Percentiles rank a stretch among this genome's conserved stretches.
Evolutionary conservation across 2,329 filamentous ascomycete species (phyloP).

Genomic region (Pseudonectria buxi): DNA sequence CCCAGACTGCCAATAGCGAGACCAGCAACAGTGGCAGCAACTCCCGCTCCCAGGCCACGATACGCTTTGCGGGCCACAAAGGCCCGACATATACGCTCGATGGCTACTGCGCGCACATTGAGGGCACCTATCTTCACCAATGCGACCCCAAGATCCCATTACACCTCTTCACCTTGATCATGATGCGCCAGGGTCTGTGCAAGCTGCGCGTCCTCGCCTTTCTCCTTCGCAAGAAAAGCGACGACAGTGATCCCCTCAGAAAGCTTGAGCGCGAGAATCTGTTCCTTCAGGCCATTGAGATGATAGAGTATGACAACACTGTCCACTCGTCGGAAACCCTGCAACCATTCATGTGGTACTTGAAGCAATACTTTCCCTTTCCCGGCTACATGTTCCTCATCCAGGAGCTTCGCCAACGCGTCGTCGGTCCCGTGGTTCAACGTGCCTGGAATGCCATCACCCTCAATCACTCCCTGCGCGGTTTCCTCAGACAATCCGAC

Average conservation of each 20-base stretch:
- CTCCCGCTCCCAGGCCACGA: conserved; percentile 24
- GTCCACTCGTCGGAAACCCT: conserved; percentile 46
- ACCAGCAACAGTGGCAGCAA: conserved; percentile 16
- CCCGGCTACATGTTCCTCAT: conserved; percentile 56
- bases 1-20: conserved; percentile 24
- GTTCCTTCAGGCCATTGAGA: conserved; percentile 48
- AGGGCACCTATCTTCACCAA: conserved; percentile 47
- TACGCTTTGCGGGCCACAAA: conserved; percentile 44
- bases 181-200: conserved; percentile 49
- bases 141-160: conserved; percentile 54
- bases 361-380: conserved; percentile 52
- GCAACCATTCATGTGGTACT: conserved; percentile 52
- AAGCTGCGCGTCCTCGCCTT: conserved; percentile 51
- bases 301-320: conserved; percentile 53
- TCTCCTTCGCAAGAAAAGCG: conserved; percentile 41
- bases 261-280: conserved; percentile 44
- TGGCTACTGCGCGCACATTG: conserved; percentile 47
- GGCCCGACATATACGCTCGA: conserved; percentile 45
- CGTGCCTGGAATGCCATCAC: conserved; percentile 52
- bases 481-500: conserved; percentile 38
- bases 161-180: conserved; percentile 52
- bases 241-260: conserved; percentile 32
- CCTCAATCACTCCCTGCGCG: conserved; percentile 47
- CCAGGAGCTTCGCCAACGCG: conserved; percentile 46
- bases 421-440: conserved; percentile 49